Evolutionary conservation across 2,329 filamentous ascomycete species (phyloP).

Genomic region (Calonectria pauciramosa): DNA sequence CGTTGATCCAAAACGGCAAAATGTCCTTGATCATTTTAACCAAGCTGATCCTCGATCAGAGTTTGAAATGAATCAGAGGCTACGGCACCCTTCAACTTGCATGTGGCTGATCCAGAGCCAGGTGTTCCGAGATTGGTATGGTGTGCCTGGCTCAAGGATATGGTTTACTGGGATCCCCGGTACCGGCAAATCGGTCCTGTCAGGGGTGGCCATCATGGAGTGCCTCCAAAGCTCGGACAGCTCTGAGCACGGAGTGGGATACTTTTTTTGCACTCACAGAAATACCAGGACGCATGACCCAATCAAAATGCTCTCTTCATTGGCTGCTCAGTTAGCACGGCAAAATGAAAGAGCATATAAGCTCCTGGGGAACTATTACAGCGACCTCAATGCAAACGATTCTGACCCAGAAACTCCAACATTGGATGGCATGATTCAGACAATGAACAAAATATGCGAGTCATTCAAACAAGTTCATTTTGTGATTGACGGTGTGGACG

Average conservation of each 20-base stretch:
- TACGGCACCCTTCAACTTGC: not conserved
- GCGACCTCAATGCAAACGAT: not conserved
- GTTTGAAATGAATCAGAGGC: constrained; percentile 3
- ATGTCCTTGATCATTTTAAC: not conserved
- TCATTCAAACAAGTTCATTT: not conserved
- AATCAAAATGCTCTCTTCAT: not conserved
- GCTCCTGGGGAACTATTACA: not conserved
- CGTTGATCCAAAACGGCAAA: not conserved
- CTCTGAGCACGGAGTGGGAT: not conserved
- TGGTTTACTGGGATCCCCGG: constrained; percentile 5
- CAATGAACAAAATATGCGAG: not conserved
- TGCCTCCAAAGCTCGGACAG: not conserved
- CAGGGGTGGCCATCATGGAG: not conserved
- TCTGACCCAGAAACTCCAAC: not conserved
- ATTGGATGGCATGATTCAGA: not conserved
- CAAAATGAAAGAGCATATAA: not conserved
- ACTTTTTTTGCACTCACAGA: constrained; percentile 3
- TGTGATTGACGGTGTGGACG: not conserved
- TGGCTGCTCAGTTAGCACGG: not conserved
- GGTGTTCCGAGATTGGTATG: not conserved
- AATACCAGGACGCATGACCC: not conserved
- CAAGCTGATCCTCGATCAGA: not conserved
- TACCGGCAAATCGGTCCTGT: not conserved
- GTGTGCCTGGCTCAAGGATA: not conserved
- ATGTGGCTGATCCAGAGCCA: not conserved